Percentiles rank a stretch among this genome's conserved stretches.
phyloP scores from a whole-genome alignment of 768 basidiomycete species.

The Hericium coralloides region DNA sequence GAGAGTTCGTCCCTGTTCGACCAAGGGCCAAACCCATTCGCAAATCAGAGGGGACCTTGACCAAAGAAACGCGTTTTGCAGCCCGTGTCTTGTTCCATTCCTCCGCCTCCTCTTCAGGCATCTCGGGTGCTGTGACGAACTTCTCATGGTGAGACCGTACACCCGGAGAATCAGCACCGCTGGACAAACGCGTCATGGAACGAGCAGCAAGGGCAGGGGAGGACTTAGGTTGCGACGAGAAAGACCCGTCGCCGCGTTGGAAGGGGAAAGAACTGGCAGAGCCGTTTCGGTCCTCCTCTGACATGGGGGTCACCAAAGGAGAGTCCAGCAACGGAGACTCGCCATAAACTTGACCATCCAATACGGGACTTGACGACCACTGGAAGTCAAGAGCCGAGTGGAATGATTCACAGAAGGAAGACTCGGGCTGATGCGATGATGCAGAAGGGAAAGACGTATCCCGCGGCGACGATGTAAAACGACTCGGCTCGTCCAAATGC shows the following conservation, averaged over 20 bases:
- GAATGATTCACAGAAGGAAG: conserved; percentile 48
- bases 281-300: neutral
- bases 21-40: conserved; percentile 22
- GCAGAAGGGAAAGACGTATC: conserved; percentile 3
- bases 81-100: conserved; percentile 82
- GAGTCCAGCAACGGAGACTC: neutral
- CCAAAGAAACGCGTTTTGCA: conserved; percentile 78
- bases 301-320: neutral
- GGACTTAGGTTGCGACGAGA: neutral
- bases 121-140: conserved; percentile 37
- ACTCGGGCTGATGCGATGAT: conserved; percentile 25
- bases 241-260: neutral
- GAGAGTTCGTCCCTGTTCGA: conserved; percentile 1
- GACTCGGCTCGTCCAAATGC: conserved; percentile 12
- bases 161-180: neutral
- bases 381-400: conserved; percentile 56
- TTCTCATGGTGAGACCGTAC: conserved; percentile 30
- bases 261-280: neutral
- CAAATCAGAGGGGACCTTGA: conserved; percentile 56
- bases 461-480: conserved; percentile 9
- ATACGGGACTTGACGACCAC: conserved; percentile 13
- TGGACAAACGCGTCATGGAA: neutral
- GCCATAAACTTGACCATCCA: conserved; percentile 4
- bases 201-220: neutral
- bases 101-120: conserved; percentile 65